A percentile compares a stretch with the other conserved stretches of the same genome.
Evolutionary conservation across 164 flowering plant genomes (phyloP).

Genomic region (Nelumbo lutea): DNA sequence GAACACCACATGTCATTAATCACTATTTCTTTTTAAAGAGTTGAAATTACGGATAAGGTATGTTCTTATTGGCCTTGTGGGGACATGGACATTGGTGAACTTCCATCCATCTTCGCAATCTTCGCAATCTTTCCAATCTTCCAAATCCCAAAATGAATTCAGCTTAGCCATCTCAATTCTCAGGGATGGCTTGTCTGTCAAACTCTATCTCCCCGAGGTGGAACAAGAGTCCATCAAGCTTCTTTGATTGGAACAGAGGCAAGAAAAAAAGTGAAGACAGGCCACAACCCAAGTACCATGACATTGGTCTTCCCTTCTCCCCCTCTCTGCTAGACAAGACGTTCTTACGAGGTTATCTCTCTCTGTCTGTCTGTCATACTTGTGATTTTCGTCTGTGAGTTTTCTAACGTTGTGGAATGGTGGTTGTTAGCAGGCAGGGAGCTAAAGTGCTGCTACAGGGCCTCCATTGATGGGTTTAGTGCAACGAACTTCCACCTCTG

Average conservation of each 20-base stretch:
- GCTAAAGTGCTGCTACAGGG: conserved; percentile 86
- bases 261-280: conserved; percentile 26
- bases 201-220: conserved; percentile 14
- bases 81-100: not conserved
- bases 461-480: conserved; percentile 72
- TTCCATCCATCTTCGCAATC: not conserved
- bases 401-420: not conserved
- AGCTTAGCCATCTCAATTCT: not conserved
- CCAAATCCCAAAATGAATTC: not conserved
- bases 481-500: conserved; percentile 63
- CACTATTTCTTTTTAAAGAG: not conserved
- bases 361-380: conserved; percentile 17
- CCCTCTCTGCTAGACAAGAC: conserved; percentile 63
- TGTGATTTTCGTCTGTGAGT: not conserved
- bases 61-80: not conserved
- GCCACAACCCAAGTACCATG: conserved; percentile 60
- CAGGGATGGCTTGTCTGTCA: conserved; percentile 16
- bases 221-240: conserved; percentile 32
- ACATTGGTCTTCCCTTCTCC: conserved; percentile 69
- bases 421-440: conserved; percentile 52
- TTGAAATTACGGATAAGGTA: conserved; percentile 4
- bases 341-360: conserved; percentile 54
- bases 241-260: conserved; percentile 68
- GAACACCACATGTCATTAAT: not conserved
- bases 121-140: not conserved